Evolutionary conservation across 1,139 yeast genomes (phyloP), one percentile per base, ranked within the genome.

Genomic region (Blastobotrys buckinghamii): DNA sequence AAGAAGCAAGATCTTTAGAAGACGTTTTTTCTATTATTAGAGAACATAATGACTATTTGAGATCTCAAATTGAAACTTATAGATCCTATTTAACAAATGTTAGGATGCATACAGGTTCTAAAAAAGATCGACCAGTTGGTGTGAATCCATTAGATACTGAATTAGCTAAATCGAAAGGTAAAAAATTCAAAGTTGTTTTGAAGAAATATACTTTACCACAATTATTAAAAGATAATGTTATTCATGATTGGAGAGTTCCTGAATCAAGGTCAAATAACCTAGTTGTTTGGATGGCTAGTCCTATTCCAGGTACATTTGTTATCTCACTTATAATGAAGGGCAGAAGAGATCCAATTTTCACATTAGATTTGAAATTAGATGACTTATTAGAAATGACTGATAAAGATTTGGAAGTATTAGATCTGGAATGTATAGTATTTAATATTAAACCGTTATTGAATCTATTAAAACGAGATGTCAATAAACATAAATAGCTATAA

Each of bases 41-140:
- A 10, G 72, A 68, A 44, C 73, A 68, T 50, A 68, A 68, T 42
- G 69, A 65, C 39, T 69, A 69, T 49, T 59, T 69, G 30, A 53
- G 59, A 27, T 56, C 65, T 2, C 73, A 69, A 53, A 53, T 69
- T 26, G 70, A 67, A 35, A 67, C 71, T 1, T 69, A 67, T 53
- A 54, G 66, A 32, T 66, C 70, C 8, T 69, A 69, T 49, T 52
- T 69, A 45, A 52, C 59, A 44, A 69, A 69, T 45, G 71, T 69
- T 26, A 59, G 72, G n/a, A 58, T 57, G 50, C 70, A 67, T 39
- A 64, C 71, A 0, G 68, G 68, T 1, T 52, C 62, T 7, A 61
- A 63, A 49, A 55, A 56, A 35, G 62, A 61, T 39, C 54, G 62
- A 16, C 66, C 60, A 17, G 59, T 58, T 12, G 61, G 52, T 19